Conservation (phyloP, 2,329 filamentous ascomycete species). For the Xylaria sp. region DNA sequence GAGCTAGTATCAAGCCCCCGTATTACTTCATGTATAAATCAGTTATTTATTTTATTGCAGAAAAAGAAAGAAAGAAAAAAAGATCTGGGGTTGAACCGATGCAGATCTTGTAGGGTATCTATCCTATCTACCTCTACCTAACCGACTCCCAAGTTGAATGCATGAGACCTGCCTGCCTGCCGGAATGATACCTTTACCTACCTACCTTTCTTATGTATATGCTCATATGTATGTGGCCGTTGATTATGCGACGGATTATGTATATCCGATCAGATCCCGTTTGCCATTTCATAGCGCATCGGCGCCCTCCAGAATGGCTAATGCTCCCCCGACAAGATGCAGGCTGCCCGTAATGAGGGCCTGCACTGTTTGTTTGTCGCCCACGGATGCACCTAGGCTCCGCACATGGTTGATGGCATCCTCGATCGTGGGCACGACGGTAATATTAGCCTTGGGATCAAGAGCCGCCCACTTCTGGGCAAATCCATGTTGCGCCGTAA, state of each 20-base stretch:
- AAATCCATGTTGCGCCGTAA: slow-evolving; percentile 65
- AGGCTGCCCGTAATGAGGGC: slow-evolving; percentile 71
- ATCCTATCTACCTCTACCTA: slow-evolving; percentile 29
- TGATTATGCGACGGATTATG: background rate
- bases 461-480: slow-evolving; percentile 62
- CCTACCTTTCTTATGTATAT: background rate
- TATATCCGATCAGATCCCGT: background rate
- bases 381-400: slow-evolving; percentile 48
- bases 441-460: slow-evolving; percentile 59
- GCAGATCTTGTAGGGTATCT: slow-evolving; percentile 32
- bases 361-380: slow-evolving; percentile 54
- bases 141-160: slow-evolving; percentile 30
- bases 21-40: background rate
- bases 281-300: slow-evolving; percentile 53
- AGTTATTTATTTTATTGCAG: background rate
- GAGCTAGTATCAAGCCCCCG: background rate
- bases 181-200: background rate
- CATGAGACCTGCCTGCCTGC: slow-evolving; percentile 18
- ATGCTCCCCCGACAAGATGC: slow-evolving; percentile 68
- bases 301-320: slow-evolving; percentile 61
- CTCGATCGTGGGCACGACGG: slow-evolving; percentile 64
- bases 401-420: slow-evolving; percentile 64
- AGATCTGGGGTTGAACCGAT: slow-evolving; percentile 34
- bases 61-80: too few relatives aligned
- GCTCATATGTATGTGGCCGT: background rate